Evolutionary conservation across 257 asterid species (phyloP).

Genomic region (Ophiorrhiza pumila): DNA sequence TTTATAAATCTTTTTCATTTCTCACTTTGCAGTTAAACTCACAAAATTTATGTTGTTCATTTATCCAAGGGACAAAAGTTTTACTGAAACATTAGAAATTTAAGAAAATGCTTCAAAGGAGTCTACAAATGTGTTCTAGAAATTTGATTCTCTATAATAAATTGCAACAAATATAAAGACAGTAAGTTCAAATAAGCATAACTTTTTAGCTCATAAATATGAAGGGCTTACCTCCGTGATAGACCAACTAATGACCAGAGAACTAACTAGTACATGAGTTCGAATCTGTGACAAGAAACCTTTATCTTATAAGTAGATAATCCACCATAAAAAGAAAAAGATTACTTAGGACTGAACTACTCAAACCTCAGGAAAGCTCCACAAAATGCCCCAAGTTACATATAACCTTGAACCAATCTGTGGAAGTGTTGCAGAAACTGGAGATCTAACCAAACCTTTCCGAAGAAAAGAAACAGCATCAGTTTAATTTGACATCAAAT

Average conservation of each 20-base stretch:
- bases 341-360: not conserved
- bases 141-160: not conserved
- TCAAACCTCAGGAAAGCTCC: constrained; percentile 79
- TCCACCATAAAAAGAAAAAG: not conserved
- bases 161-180: not conserved
- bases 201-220: constrained; percentile 3
- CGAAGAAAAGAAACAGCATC: constrained; percentile 1
- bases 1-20: not conserved
- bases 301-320: constrained; percentile 3
- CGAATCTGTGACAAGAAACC: constrained; percentile 34
- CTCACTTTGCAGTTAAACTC: not conserved
- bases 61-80: not conserved
- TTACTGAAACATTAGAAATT: not conserved
- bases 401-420: constrained; percentile 80
- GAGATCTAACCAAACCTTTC: constrained; percentile 82
- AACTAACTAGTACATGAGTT: constrained; percentile 55
- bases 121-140: not conserved
- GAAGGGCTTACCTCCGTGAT: constrained; percentile 54
- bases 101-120: not conserved
- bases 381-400: constrained; percentile 82
- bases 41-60: not conserved
- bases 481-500: not conserved
- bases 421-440: constrained; percentile 82
- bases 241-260: constrained; percentile 88
- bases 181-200: not conserved